These are phyloP conservation scores for Polygonum aviculare DNA, from an alignment of 148 eudicot genomes.

Conservation along the genomic window DNA sequence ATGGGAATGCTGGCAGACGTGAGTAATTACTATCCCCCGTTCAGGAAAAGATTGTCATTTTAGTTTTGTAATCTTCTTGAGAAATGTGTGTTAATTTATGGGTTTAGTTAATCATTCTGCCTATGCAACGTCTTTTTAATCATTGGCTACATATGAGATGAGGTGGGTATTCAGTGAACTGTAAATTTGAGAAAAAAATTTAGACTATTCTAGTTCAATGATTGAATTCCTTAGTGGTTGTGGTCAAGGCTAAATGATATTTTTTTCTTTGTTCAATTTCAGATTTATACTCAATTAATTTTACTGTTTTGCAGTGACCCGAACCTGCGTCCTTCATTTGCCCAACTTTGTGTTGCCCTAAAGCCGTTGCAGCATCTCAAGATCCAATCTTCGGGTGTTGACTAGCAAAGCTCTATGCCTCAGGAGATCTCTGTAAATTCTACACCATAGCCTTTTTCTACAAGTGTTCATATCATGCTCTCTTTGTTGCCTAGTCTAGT, in stretches of 20 bases:
- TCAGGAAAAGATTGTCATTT: neutral
- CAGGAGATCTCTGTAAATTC: slow-evolving; percentile 57
- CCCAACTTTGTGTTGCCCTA: slow-evolving; percentile 72
- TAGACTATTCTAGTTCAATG: too few relatives aligned
- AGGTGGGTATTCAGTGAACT: too few relatives aligned
- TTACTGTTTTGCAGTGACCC: slow-evolving; percentile 56
- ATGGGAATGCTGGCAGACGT: slow-evolving; percentile 98
- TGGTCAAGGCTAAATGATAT: too few relatives aligned
- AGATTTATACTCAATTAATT: neutral
- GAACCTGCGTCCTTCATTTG: slow-evolving; percentile 85
- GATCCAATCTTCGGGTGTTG: slow-evolving; percentile 31
- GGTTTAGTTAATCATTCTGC: too few relatives aligned
- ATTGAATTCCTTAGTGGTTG: too few relatives aligned
- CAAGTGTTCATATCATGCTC: slow-evolving; percentile 19
- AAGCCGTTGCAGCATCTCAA: slow-evolving; percentile 33
- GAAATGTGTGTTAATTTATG: too few relatives aligned
- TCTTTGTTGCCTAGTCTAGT: neutral
- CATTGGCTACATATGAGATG: too few relatives aligned
- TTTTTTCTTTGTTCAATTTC: neutral
- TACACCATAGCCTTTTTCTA: slow-evolving; percentile 31
- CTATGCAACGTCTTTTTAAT: too few relatives aligned
- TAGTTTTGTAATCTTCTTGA: too few relatives aligned
- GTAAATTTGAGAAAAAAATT: too few relatives aligned
- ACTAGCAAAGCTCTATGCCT: slow-evolving; percentile 39
- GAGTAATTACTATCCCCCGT: slow-evolving; percentile 14